Conservation (phyloP, 2,329 filamentous ascomycete species). For the Chaetomium olivaceum region DNA sequence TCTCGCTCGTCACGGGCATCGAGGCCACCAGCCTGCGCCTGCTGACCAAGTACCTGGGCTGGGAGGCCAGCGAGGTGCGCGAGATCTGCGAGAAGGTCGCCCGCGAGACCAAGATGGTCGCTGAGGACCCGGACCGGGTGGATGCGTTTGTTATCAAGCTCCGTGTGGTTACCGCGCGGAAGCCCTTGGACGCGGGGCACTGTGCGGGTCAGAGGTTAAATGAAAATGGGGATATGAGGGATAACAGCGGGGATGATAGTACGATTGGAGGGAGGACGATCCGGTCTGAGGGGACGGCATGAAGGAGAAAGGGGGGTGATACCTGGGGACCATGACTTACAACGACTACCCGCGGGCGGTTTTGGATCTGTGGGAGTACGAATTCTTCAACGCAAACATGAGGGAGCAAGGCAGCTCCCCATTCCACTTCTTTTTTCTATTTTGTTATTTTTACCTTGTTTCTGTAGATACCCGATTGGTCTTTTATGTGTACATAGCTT, state of each 20-base stretch:
- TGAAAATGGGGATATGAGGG: conserved; percentile 31
- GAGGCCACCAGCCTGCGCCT: conserved; percentile 52
- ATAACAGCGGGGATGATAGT: conserved; percentile 35
- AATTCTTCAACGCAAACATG: not conserved
- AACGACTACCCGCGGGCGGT: not conserved
- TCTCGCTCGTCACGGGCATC: conserved; percentile 52
- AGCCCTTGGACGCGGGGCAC: conserved; percentile 42
- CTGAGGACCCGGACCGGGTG: conserved; percentile 47
- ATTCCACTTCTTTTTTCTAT: conserved; percentile 1
- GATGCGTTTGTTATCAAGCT: conserved; percentile 50
- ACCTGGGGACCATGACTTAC: not conserved
- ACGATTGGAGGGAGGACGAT: conserved; percentile 31
- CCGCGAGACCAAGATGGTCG: conserved; percentile 50
- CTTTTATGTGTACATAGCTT: conserved; percentile 19
- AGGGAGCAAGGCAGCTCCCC: not conserved
- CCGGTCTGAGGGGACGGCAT: conserved; percentile 27
- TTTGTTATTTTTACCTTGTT: not conserved
- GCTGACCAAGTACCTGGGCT: conserved; percentile 55
- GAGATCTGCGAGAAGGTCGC: conserved; percentile 49
- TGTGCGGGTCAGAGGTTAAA: conserved; percentile 35
- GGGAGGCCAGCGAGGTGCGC: conserved; percentile 52
- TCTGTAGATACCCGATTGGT: conserved; percentile 28
- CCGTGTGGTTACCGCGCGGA: conserved; percentile 51
- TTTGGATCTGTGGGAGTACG: not conserved
- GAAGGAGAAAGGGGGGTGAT: not conserved